Conservation (phyloP, 148 eudicot species). For the Rhododendron vialii region DNA sequence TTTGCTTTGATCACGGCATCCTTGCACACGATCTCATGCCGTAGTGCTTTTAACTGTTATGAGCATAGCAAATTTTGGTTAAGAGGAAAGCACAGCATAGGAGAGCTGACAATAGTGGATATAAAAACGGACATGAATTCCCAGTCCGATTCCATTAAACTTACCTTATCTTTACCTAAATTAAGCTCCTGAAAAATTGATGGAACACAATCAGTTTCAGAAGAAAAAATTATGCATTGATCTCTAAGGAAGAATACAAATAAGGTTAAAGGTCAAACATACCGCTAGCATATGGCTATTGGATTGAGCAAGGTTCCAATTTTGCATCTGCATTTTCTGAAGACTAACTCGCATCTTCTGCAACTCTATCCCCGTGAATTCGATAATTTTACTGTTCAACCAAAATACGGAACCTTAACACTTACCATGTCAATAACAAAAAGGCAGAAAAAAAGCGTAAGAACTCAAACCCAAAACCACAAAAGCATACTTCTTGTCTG, state of each 20-base stretch:
- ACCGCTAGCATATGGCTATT: slow-evolving; percentile 65
- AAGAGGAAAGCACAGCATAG: background rate
- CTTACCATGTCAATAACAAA: background rate
- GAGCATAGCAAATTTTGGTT: background rate
- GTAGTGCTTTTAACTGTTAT: slow-evolving; percentile 53
- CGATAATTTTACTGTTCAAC: slow-evolving; percentile 48
- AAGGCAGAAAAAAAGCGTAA: background rate
- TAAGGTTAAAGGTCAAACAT: background rate
- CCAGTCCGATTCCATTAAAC: background rate
- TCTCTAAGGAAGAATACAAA: background rate
- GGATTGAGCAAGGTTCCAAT: slow-evolving; percentile 65
- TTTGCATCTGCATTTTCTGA: slow-evolving; percentile 54
- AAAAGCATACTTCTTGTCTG: slow-evolving; percentile 38
- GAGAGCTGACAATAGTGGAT: background rate
- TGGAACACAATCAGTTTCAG: background rate
- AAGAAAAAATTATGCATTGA: background rate
- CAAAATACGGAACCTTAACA: slow-evolving; percentile 7
- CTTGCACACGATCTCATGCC: slow-evolving; percentile 54
- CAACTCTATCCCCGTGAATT: slow-evolving; percentile 45
- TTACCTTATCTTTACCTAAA: slow-evolving; percentile 55
- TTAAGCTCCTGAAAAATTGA: slow-evolving; percentile 54
- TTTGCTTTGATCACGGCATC: slow-evolving; percentile 52
- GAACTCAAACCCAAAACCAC: slow-evolving; percentile 4
- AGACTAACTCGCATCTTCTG: slow-evolving; percentile 32
- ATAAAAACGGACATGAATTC: background rate